phyloP scores from a whole-genome alignment of 1,284 basidiomycete species.

The Sanghuangporus weigelae region DNA sequence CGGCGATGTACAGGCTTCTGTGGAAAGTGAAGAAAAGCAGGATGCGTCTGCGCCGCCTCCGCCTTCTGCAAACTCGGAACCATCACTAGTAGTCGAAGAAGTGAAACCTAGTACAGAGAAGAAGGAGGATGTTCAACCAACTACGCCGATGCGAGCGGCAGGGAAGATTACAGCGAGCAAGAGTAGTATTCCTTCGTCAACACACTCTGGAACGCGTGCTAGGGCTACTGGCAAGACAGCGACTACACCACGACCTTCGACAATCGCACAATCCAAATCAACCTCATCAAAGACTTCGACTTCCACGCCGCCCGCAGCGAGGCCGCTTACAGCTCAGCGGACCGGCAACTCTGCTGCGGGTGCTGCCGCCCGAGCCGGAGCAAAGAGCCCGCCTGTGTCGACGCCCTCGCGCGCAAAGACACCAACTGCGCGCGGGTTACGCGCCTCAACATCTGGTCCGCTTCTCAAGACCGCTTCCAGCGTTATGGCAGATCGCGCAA shows the following conservation, averaged over 20 bases:
- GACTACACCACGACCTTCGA: constrained; percentile 17
- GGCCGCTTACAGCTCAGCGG: constrained; percentile 46
- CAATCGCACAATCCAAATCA: constrained; percentile 18
- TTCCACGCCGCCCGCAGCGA: constrained; percentile 28
- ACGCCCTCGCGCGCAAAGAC: constrained; percentile 45
- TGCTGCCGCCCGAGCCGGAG: constrained; percentile 32
- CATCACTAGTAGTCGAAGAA: neutral
- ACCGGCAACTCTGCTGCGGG: constrained; percentile 42
- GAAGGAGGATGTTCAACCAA: neutral
- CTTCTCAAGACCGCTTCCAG: constrained; percentile 31
- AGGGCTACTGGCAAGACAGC: constrained; percentile 15
- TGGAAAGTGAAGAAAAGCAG: constrained; percentile 5
- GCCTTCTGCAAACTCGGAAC: neutral
- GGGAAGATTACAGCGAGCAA: constrained; percentile 9
- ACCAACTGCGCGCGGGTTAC: constrained; percentile 20
- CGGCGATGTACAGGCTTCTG: constrained; percentile 1
- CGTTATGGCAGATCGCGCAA: constrained; percentile 36
- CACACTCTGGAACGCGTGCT: constrained; percentile 4
- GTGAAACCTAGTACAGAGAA: neutral
- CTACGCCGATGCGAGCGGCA: constrained; percentile 3
- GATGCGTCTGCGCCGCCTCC: neutral
- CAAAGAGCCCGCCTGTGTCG: constrained; percentile 36
- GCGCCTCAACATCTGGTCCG: constrained; percentile 33
- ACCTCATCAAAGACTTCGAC: constrained; percentile 20
- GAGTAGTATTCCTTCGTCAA: neutral